Conservation (phyloP, 2,329 filamentous ascomycete species). For the Kalmusia sp. region DNA sequence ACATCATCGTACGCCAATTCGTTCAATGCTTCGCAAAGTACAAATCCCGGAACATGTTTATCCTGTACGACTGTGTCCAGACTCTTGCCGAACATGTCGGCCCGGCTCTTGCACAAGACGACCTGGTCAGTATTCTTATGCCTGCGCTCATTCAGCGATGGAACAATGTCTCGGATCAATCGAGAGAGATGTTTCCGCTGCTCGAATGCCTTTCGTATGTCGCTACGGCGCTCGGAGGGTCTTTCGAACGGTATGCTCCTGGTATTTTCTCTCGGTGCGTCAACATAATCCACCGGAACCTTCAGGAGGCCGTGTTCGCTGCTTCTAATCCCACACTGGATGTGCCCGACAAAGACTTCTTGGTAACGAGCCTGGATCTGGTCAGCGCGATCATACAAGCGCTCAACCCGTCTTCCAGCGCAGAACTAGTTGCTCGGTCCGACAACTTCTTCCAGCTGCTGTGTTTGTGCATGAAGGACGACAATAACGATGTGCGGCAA, state of each 20-base stretch:
- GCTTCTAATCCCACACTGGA: constrained; percentile 73
- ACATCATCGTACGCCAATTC: constrained; percentile 90
- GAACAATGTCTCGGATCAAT: constrained; percentile 85
- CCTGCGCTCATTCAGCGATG: constrained; percentile 88
- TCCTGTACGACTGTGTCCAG: constrained; percentile 97
- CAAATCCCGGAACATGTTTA: constrained; percentile 99
- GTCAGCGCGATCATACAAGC: constrained; percentile 93
- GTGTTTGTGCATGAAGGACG: constrained; percentile 89
- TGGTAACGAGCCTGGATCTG: constrained; percentile 93
- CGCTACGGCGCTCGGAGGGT: constrained; percentile 80
- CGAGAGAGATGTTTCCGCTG: constrained; percentile 90
- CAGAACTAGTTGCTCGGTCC: constrained; percentile 76
- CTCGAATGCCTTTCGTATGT: constrained; percentile 98
- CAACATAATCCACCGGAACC: constrained; percentile 88
- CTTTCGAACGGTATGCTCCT: constrained; percentile 83
- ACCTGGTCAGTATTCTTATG: constrained; percentile 88
- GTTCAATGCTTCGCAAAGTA: constrained; percentile 92
- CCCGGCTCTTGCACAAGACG: constrained; percentile 76
- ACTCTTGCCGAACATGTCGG: constrained; percentile 93
- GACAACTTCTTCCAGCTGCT: constrained; percentile 90
- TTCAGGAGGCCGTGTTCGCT: constrained; percentile 79
- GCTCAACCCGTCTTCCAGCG: constrained; percentile 74
- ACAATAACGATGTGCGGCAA: constrained; percentile 89
- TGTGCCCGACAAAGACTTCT: constrained; percentile 91
- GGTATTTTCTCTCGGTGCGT: constrained; percentile 89